Percentiles rank a stretch among this genome's conserved stretches.
phyloP scores from a whole-genome alignment of 2,329 filamentous ascomycete species.

The Paraphaeosphaeria sporulosa region DNA sequence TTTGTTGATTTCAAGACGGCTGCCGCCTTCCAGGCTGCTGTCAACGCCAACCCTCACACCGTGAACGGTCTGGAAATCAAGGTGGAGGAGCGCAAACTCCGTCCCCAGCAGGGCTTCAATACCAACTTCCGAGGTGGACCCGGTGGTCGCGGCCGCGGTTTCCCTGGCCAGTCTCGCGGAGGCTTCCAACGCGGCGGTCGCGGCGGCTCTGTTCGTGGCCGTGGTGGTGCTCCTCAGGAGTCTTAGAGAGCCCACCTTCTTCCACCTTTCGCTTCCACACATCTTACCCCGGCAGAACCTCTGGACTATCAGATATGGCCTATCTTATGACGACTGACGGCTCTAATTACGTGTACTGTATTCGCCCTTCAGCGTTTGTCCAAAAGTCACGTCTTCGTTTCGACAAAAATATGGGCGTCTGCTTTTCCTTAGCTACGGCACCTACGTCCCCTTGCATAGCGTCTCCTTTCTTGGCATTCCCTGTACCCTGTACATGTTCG shows the following conservation, averaged over 20 bases:
- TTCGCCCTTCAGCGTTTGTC: conserved; percentile 45
- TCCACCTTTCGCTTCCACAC: conserved; percentile 13
- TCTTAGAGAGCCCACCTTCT: conserved; percentile 30
- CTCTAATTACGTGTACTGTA: conserved; percentile 48
- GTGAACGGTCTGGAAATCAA: conserved; percentile 83
- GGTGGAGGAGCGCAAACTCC: conserved; percentile 85
- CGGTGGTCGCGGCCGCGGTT: conserved; percentile 65
- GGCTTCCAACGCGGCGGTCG: conserved; percentile 74
- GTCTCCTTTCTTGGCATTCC: conserved; percentile 45
- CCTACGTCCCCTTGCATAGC: conserved; percentile 48
- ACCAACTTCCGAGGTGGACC: conserved; percentile 52
- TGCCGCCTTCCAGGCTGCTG: conserved; percentile 83
- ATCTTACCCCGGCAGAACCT: conserved; percentile 17
- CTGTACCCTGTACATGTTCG: conserved; percentile 39
- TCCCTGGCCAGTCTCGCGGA: conserved; percentile 66
- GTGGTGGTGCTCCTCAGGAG: conserved; percentile 44
- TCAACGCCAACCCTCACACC: conserved; percentile 83
- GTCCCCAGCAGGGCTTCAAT: conserved; percentile 44
- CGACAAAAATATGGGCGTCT: conserved; percentile 46
- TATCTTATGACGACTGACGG: conserved; percentile 45
- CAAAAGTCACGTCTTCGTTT: conserved; percentile 44
- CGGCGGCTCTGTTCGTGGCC: conserved; percentile 66
- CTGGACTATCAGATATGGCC: conserved; percentile 18
- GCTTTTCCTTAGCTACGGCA: conserved; percentile 33
- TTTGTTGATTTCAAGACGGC: conserved; percentile 91